Base-by-base conservation (phyloP, 2,329 filamentous ascomycete species). In the Seiridium unicorne region DNA sequence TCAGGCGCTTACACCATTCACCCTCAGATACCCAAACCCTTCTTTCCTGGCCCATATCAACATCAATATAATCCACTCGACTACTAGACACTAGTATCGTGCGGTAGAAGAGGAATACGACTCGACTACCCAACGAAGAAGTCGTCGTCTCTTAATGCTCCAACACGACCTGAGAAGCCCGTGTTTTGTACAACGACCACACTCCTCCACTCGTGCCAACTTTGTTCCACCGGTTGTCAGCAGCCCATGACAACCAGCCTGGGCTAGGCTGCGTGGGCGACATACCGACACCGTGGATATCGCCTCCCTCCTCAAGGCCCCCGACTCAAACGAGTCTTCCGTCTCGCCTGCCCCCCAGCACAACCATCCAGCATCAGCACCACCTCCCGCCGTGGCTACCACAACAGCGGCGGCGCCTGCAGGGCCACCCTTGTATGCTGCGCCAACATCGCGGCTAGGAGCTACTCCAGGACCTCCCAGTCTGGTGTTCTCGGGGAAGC, bases 271-370 rank as follows among this genome's bases (percentile, higher is more conserved):
- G 62, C 63, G 60, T 70, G 72, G 68, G 67, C 68, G 65, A 75
- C 72, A 72, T 68, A 83, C 83, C 84, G 86, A 81, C 87, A 93
- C 83, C 85, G 89, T 97, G 93, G 93, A 97, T 93, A 96, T 97
- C 90, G 87, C 91, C 78, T 89, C 90, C 68, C 86, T 97, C 67
- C 85, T 97, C 77, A 91, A 93, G 84, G 84, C 83, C 73, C 80
- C 87, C 73, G 87, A 87, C 84, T 88, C 89, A 77, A 80, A 87
- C 84, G 88, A 90, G 84, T 88, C 88, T 75, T 81, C 82, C 68
- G 76, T 77, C 63, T 79, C 81, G 69, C 75, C 75, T 64, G 70
- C 75, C 63, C n/a, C 49, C n/a, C 74, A 73, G 59, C 73, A 74
- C 60, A 70, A 67, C 56, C 72, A 72, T 69, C 72, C 76, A 61